Evolutionary conservation across 2,329 filamentous ascomycete species (phyloP).

Genomic region (Arthrocladium fulminans): DNA sequence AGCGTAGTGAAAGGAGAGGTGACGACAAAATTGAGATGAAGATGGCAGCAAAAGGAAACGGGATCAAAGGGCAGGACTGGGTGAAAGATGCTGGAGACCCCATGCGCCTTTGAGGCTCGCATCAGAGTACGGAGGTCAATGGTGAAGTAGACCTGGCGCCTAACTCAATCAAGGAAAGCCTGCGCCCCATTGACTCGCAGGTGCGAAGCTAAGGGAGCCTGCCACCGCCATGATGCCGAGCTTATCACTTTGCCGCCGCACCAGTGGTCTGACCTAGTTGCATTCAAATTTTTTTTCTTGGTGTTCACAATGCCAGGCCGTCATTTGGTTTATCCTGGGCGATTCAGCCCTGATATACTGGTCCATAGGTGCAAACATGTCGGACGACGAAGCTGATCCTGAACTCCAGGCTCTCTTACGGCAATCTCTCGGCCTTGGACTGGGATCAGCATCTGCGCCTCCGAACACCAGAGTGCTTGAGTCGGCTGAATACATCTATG

Average conservation of each 20-base stretch:
- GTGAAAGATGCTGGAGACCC: too few relatives aligned
- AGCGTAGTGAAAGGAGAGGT: slow-evolving; percentile 7
- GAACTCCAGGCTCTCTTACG: slow-evolving; percentile 81
- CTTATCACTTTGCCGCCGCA: too few relatives aligned
- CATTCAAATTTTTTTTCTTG: too few relatives aligned
- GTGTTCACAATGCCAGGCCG: too few relatives aligned
- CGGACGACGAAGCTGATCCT: slow-evolving; percentile 81
- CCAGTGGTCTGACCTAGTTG: too few relatives aligned
- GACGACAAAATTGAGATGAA: slow-evolving; percentile 6
- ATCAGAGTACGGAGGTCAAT: too few relatives aligned
- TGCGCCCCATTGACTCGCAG: not conserved
- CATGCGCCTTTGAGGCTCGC: not conserved
- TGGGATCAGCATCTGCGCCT: slow-evolving; percentile 44
- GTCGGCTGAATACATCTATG: slow-evolving; percentile 75
- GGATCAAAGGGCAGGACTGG: too few relatives aligned
- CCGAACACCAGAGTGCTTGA: slow-evolving; percentile 75
- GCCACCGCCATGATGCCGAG: not conserved
- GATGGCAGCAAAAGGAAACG: not conserved
- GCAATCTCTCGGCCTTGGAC: slow-evolving; percentile 62
- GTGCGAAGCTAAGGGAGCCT: not conserved
- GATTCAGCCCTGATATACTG: not conserved
- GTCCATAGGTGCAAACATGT: slow-evolving; percentile 49
- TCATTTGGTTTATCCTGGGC: too few relatives aligned
- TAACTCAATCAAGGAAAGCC: not conserved
- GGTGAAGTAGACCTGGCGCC: not conserved